Evolutionary conservation across 2,329 filamentous ascomycete genomes (phyloP), one percentile per base, ranked within the genome.

Genomic region (Colletotrichum eleusines): DNA sequence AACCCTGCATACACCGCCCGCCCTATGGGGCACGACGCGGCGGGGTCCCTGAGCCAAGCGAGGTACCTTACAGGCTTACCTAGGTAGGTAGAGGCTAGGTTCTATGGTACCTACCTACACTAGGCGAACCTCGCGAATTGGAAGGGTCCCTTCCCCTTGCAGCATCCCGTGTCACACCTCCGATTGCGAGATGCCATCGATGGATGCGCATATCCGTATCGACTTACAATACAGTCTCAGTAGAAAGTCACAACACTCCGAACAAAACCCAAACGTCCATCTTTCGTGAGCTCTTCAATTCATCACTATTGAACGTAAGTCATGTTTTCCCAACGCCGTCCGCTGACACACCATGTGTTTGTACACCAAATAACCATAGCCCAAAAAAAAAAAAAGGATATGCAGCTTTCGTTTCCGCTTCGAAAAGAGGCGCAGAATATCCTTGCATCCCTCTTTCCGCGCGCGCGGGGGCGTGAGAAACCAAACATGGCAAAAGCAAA

Each of bases 311-410:
- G 3, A 59, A 16, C 59, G 58, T 63, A 53, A 59, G 20, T n/a
- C 44, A 63, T 63, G 44, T 14, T 69, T 33, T n/a, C n/a, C 64
- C 64, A 71, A 71, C 69, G 53, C 58, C 64, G 57, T 26, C 38
- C 58, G 69, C 64, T 68, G 46, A 54, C 12, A 44, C 2, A 26
- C n/a, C n/a, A 26, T 8, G 44, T 31, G 44, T 50, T 67, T 67
- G 57, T 67, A 50, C 40, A 60, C 14, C 44, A 23, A n/a, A 12
- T 5, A 23, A 46, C 44, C n/a, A 46, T 9, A n/a, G 7, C 38
- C 11, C 2, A 11, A 40, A 20, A 9, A 31, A 20, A 28, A 40
- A 20, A 55, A 26, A 28, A n/a, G 5, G 2, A 14, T 26, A 5
- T 40, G n/a, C 48, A 31, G 28, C 48, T 62, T 35, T 59, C 26